phyloP scores from a whole-genome alignment of 805 yeast species.

The Ogataea wickerhamii region DNA sequence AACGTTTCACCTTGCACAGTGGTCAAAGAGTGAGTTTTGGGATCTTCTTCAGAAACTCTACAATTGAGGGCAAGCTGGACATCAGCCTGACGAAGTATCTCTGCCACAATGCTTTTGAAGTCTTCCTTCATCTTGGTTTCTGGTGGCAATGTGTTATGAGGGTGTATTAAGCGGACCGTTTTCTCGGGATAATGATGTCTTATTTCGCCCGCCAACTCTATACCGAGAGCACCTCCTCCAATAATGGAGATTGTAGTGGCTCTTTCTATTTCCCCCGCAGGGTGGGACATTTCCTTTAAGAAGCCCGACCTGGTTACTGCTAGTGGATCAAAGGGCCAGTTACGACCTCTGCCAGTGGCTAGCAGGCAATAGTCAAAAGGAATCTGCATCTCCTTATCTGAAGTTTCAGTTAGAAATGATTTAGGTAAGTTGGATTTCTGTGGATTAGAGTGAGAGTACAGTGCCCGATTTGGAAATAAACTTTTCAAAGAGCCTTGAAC shows the following conservation, averaged over 20 bases:
- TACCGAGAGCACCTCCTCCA: constrained; percentile 54
- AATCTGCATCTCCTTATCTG: constrained; percentile 11
- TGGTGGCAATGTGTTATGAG: constrained; percentile 40
- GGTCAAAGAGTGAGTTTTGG: constrained; percentile 2
- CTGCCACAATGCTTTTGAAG: constrained; percentile 7
- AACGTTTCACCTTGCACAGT: constrained; percentile 9
- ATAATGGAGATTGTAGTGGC: constrained; percentile 41
- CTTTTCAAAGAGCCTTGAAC: constrained; percentile 10
- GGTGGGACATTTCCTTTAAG: constrained; percentile 40
- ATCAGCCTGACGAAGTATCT: constrained; percentile 5
- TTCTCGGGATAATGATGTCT: constrained; percentile 37
- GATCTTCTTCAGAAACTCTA: constrained; percentile 8
- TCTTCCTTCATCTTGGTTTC: constrained; percentile 17
- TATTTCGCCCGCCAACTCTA: constrained; percentile 49
- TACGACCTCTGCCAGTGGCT: constrained; percentile 49
- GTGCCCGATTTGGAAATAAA: constrained; percentile 4
- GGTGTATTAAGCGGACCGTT: constrained; percentile 38
- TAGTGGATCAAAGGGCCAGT: constrained; percentile 54
- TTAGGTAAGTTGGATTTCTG: constrained; percentile 5
- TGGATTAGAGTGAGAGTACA: constrained; percentile 1
- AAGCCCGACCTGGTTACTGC: constrained; percentile 37
- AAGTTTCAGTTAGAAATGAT: neutral
- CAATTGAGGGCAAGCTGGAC: constrained; percentile 13
- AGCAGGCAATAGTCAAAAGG: constrained; percentile 45
- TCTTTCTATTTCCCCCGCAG: constrained; percentile 29